Percentiles rank a stretch among this genome's conserved stretches.
Evolutionary conservation across 345 rosid species (phyloP).

Genomic region (Eucalyptus curtisii): DNA sequence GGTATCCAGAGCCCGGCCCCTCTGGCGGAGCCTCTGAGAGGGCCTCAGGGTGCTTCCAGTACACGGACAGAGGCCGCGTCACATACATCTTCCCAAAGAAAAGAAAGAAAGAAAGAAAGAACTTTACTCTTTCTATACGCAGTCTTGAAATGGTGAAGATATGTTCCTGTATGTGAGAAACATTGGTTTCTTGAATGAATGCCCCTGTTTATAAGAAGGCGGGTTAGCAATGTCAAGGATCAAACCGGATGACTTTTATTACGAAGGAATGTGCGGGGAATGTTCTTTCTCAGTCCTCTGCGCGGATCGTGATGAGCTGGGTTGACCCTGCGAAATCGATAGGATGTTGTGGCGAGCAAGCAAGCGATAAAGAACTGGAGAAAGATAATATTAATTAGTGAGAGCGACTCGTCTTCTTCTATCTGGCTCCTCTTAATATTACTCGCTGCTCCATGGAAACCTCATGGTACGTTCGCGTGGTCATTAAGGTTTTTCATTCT

Average conservation of each 20-base stretch:
- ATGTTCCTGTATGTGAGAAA: background rate
- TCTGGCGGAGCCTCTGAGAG: slow-evolving; percentile 11
- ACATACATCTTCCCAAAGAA: slow-evolving; percentile 12
- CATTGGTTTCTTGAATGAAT: background rate
- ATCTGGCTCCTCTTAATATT: background rate
- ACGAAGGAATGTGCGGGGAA: background rate
- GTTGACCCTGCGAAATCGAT: background rate
- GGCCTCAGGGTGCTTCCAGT: slow-evolving; percentile 10
- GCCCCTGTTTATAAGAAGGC: background rate
- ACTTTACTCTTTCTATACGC: background rate
- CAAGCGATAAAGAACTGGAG: background rate
- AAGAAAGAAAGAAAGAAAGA: background rate
- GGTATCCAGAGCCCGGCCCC: slow-evolving; percentile 31
- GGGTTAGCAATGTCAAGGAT: background rate
- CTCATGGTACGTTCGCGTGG: background rate
- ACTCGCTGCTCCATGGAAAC: background rate
- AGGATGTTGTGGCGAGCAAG: background rate
- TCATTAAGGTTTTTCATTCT: background rate
- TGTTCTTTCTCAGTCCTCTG: background rate
- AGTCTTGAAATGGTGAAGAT: background rate
- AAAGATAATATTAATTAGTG: background rate
- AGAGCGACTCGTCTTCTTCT: background rate
- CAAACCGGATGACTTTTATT: background rate
- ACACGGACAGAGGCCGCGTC: slow-evolving; percentile 42
- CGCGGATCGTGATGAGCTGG: background rate